Base-by-base conservation (phyloP, 2,329 filamentous ascomycete species). In the Nothophaeocryptopus gaeumannii region DNA sequence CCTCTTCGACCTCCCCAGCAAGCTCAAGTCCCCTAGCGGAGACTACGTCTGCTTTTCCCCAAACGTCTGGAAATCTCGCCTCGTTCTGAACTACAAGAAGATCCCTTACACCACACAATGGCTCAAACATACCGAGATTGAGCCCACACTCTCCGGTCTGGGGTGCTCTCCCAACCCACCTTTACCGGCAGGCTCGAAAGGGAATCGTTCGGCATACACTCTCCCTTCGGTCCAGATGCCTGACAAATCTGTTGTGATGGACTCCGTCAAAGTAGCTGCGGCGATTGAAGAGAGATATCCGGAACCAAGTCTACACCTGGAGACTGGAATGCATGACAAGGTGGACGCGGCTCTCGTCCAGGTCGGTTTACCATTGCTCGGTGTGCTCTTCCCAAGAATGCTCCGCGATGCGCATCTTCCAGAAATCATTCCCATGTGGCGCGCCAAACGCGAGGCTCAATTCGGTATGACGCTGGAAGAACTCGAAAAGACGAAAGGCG, bases 61-160 rank as follows among this genome's bases (percentile, higher is more conserved):
- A 37, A 88, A 88, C 64, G 78, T 83, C 0, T 88, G 83, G 84
- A 88, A 85, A 68, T 81, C 83, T 83, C 82, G 85, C 1, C 38
- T 57, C 2, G 51, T 51, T 10, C 54, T 61, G 10, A 61, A 60
- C 52, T 61, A 54, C 55, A 61, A 61, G 36, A 30, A 44, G 5
- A 53, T 60, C 20, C 53, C 58, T 5, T 60, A 60, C 56, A 53
- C 45, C 7, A 59, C 58, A 12, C 29, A 44, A 42, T 59, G 49
- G 40, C 39, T 59, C 37, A 40, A 47, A 9, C 45, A 57, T 35
- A 45, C 30, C 13, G 40, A 53, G 5, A 49, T 60, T n/a, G 52
- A 50, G 30, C 49, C 54, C 5, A 57, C 39, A 10, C 43, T 58
- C 15, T 50, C 50, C 12, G 62, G 40, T 31, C 68, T 63, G 33